Conservation (phyloP, 1,284 basidiomycete genomes). For the Naganishia sp. region DNA sequence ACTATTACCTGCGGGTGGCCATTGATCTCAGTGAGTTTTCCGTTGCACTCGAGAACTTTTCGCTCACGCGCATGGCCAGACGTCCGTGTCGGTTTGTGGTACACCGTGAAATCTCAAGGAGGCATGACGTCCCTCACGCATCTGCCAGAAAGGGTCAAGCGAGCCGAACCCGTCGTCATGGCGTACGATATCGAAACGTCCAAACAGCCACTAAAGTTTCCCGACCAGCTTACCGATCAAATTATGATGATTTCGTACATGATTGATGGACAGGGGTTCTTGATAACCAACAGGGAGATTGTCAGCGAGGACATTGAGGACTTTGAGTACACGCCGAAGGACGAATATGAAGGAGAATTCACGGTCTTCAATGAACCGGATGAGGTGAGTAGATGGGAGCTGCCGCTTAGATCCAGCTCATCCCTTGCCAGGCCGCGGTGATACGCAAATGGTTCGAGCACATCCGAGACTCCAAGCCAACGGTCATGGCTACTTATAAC, state of each 20-base stretch:
- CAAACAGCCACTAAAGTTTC: slow-evolving; percentile 97
- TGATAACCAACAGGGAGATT: slow-evolving; percentile 97
- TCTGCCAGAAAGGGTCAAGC: slow-evolving; percentile 85
- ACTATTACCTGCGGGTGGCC: slow-evolving; percentile 95
- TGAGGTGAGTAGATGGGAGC: slow-evolving; percentile 63
- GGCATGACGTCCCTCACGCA: slow-evolving; percentile 76
- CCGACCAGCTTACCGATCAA: slow-evolving; percentile 91
- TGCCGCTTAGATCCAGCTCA: neutral
- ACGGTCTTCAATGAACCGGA: slow-evolving; percentile 92
- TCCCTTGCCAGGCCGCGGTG: slow-evolving; percentile 62
- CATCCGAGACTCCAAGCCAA: slow-evolving; percentile 88
- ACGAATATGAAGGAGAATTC: slow-evolving; percentile 97
- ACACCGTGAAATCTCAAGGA: slow-evolving; percentile 77
- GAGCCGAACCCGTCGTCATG: slow-evolving; percentile 98
- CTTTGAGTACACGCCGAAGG: slow-evolving; percentile 98
- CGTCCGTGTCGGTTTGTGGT: slow-evolving; percentile 96
- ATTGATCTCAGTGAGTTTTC: slow-evolving; percentile 76
- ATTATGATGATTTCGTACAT: slow-evolving; percentile 97
- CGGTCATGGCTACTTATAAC: slow-evolving; percentile 98
- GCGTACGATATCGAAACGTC: slow-evolving; percentile 99
- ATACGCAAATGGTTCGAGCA: slow-evolving; percentile 91
- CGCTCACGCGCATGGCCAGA: slow-evolving; percentile 56
- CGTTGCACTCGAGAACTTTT: too few species aligned
- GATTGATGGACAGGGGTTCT: slow-evolving; percentile 72
- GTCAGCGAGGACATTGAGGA: slow-evolving; percentile 97